phyloP scores from a whole-genome alignment of 176 grass and related monocot genomes.

The Pontederia paniculata region DNA sequence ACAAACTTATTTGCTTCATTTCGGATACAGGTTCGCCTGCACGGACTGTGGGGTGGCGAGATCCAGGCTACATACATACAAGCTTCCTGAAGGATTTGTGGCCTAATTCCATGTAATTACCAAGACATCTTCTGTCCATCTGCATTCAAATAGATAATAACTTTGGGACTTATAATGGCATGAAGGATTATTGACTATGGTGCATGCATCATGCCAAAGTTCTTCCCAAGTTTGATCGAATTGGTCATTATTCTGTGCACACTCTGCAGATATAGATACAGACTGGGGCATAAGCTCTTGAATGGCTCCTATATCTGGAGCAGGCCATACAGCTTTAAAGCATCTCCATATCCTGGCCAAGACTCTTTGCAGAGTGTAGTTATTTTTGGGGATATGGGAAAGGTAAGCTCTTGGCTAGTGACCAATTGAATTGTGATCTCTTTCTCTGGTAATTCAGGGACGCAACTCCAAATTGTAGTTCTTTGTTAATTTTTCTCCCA shows the following conservation, averaged over 20 bases:
- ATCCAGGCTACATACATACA: constrained; percentile 91
- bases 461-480: constrained; percentile 11
- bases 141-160: too few species aligned
- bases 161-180: too few species aligned
- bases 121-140: too few species aligned
- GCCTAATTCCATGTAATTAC: constrained; percentile 57
- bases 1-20: background rate
- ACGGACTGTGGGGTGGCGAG: constrained; percentile 80
- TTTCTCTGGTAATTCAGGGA: background rate
- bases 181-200: too few species aligned
- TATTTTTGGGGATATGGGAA: constrained; percentile 22
- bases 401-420: constrained; percentile 26
- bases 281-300: constrained; percentile 51
- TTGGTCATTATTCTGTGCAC: too few species aligned
- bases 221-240: too few species aligned
- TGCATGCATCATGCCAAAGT: too few species aligned
- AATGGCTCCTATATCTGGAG: constrained; percentile 67
- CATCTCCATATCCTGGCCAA: constrained; percentile 81
- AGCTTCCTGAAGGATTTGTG: constrained; percentile 76
- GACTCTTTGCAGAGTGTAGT: constrained; percentile 63
- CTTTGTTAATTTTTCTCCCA: background rate
- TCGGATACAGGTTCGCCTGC: constrained; percentile 55
- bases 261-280: constrained; percentile 55
- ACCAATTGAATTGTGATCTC: too few species aligned
- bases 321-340: constrained; percentile 54